phyloP scores from a whole-genome alignment of 371 early-diverging fungal genomes.

The Mortierella sp. region DNA sequence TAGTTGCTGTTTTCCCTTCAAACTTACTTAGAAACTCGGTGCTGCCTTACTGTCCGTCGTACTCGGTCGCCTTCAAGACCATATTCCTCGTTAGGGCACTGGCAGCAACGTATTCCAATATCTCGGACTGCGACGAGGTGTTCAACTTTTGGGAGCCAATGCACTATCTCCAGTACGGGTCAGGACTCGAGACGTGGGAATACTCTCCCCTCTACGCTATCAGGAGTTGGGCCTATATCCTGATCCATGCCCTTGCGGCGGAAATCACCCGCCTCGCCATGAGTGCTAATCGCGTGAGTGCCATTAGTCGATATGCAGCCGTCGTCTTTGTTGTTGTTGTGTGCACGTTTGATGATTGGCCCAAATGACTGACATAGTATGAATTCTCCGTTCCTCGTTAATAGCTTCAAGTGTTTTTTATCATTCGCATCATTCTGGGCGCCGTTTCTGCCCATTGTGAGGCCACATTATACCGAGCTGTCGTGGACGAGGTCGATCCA shows the following conservation, averaged over 20 bases:
- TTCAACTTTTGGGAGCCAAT: conserved; percentile 97
- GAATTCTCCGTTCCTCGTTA: background rate
- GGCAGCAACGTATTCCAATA: conserved; percentile 75
- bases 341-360: background rate
- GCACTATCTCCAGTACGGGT: conserved; percentile 88
- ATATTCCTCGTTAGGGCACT: conserved; percentile 71
- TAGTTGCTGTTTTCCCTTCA: background rate
- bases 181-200: conserved; percentile 97
- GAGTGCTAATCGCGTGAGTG: conserved; percentile 65
- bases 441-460: conserved; percentile 78
- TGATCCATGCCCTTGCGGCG: conserved; percentile 70
- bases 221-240: conserved; percentile 88
- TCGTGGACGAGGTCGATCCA: conserved; percentile 74
- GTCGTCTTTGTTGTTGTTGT: background rate
- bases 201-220: conserved; percentile 91
- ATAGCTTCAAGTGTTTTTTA: conserved; percentile 84
- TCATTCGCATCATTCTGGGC: conserved; percentile 75
- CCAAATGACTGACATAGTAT: background rate
- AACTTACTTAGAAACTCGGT: conserved; percentile 8
- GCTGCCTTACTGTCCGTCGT: conserved; percentile 62
- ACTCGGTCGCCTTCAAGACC: conserved; percentile 69
- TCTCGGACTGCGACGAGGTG: conserved; percentile 92
- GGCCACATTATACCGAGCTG: conserved; percentile 76
- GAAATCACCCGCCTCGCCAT: conserved; percentile 61
- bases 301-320: background rate